These are phyloP conservation scores for Mycena vitilis DNA, from an alignment of 768 basidiomycete species.

Conservation along the genomic window DNA sequence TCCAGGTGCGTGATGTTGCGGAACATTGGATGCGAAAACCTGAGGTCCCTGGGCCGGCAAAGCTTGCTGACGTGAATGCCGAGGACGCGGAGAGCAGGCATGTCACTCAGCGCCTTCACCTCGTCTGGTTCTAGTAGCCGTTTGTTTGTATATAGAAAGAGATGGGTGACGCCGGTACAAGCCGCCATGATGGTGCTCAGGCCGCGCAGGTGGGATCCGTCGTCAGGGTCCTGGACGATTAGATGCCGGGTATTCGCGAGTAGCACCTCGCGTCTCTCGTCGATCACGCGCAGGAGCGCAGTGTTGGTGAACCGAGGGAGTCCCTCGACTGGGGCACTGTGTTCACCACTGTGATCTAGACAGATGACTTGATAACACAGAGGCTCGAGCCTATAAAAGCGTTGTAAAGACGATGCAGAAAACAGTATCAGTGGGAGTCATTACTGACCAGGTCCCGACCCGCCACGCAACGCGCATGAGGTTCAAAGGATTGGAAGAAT, in stretches of 20 bases:
- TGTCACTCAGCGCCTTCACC: background rate
- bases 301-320: background rate
- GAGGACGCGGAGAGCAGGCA: background rate
- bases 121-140: background rate
- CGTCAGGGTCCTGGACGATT: slow-evolving; percentile 1
- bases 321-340: background rate
- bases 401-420: background rate
- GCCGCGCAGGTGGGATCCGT: background rate
- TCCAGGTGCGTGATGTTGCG: slow-evolving; percentile 16
- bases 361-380: slow-evolving; percentile 9
- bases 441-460: slow-evolving; percentile 4
- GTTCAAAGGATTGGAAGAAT: background rate
- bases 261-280: background rate
- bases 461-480: slow-evolving; percentile 19
- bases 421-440: background rate
- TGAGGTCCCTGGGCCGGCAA: background rate
- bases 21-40: background rate
- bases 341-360: background rate
- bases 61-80: slow-evolving; percentile 5
- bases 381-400: slow-evolving; percentile 3
- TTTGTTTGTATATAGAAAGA: slow-evolving; percentile 2
- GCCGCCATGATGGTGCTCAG: slow-evolving; percentile 10
- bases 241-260: slow-evolving; percentile 6
- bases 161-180: slow-evolving; percentile 5
- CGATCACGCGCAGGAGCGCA: slow-evolving; percentile 8